These are phyloP conservation scores for Aspergillus saccharolyticus DNA, from an alignment of 495 filamentous ascomycete species.

Conservation along the genomic window DNA sequence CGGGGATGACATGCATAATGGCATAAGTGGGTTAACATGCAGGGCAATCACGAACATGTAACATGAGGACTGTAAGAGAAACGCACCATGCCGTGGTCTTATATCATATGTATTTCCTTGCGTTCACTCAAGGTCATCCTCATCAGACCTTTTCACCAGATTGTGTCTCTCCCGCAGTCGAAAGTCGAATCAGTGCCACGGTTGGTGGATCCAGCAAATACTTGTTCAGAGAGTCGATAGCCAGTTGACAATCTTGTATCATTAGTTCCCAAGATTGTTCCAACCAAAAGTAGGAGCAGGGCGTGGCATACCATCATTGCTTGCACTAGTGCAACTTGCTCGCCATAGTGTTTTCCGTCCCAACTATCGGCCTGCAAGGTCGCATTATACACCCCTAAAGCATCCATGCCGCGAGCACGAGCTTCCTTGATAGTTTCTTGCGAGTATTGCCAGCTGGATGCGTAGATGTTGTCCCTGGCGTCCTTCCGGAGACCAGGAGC, in stretches of 20 bases:
- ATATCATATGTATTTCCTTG: background rate
- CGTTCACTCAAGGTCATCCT: background rate
- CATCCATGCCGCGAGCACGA: conserved; percentile 34
- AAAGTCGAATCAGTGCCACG: background rate
- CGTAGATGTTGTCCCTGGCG: conserved; percentile 26
- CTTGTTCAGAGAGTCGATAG: conserved; percentile 26
- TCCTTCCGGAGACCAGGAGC: conserved; percentile 37
- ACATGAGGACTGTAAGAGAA: background rate
- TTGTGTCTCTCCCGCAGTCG: background rate
- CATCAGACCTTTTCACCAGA: background rate
- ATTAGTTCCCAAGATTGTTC: conserved; percentile 2
- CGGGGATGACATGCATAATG: background rate
- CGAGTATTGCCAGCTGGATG: conserved; percentile 42
- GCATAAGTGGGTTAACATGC: too few species aligned
- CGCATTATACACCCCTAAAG: conserved; percentile 45
- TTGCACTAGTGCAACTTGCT: conserved; percentile 41
- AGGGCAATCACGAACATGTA: too few species aligned
- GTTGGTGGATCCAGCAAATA: background rate
- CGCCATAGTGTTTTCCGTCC: conserved; percentile 42
- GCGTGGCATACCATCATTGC: conserved; percentile 45
- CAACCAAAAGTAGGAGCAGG: conserved; percentile 3
- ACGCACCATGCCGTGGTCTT: background rate
- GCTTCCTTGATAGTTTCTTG: conserved; percentile 34
- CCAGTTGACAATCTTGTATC: conserved; percentile 41
- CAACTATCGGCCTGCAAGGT: conserved; percentile 42